A percentile compares a stretch with the other conserved stretches of the same genome.
Conservation (phyloP, 768 basidiomycete genomes). For the Lactifluus echinatus region DNA sequence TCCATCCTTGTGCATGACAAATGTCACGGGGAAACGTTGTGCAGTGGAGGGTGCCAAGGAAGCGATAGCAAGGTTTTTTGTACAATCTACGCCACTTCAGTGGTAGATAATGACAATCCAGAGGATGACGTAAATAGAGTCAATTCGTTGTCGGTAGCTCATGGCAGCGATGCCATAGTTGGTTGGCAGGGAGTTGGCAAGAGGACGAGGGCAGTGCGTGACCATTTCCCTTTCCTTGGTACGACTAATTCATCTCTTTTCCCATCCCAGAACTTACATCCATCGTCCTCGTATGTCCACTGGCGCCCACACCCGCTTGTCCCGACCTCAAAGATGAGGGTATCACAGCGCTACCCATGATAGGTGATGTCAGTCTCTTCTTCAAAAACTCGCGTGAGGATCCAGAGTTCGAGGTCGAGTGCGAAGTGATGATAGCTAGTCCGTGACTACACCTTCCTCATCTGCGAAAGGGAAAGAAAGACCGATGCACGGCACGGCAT, state of each 20-base stretch:
- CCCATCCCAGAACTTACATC: slow-evolving; percentile 65
- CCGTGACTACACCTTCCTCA: too few species aligned
- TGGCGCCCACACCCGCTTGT: slow-evolving; percentile 4
- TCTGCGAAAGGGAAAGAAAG: too few species aligned
- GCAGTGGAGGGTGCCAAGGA: too few species aligned
- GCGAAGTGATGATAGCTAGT: slow-evolving; percentile 93
- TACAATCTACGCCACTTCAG: too few species aligned
- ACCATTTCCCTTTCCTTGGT: background rate
- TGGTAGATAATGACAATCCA: too few species aligned
- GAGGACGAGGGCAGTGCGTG: slow-evolving; percentile 69
- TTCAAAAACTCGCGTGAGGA: slow-evolving; percentile 43
- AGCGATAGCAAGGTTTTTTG: too few species aligned
- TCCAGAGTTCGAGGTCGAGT: slow-evolving; percentile 58
- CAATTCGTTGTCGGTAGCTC: too few species aligned
- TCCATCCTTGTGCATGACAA: too few species aligned
- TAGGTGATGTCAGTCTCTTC: slow-evolving; percentile 92
- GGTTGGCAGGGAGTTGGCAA: slow-evolving; percentile 86
- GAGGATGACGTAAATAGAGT: too few species aligned
- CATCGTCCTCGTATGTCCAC: slow-evolving; percentile 60
- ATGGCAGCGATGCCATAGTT: too few species aligned
- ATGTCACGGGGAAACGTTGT: too few species aligned
- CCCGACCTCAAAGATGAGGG: slow-evolving; percentile 21
- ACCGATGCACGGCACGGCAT: too few species aligned
- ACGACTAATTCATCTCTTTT: background rate
- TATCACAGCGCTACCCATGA: slow-evolving; percentile 48